Conservation (phyloP, 1,284 basidiomycete species). For the Ceratobasidium sp. region DNA sequence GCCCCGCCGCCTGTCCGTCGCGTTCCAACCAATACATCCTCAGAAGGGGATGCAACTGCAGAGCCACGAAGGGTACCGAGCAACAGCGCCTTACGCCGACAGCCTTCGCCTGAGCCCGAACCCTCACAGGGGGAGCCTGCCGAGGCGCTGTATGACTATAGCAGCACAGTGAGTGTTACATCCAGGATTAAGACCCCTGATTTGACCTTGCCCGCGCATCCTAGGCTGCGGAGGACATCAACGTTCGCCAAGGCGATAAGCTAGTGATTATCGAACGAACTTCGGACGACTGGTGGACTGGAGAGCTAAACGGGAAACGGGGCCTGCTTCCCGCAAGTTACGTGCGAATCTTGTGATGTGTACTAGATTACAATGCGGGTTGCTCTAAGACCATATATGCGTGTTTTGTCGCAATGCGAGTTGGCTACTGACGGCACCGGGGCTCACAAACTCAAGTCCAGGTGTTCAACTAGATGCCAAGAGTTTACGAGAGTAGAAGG, state of each 20-base stretch:
- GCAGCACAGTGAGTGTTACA: slow-evolving; percentile 59
- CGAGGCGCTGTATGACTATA: slow-evolving; percentile 76
- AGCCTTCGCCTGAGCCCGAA: slow-evolving; percentile 47
- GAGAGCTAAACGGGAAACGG: slow-evolving; percentile 37
- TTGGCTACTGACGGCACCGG: no score
- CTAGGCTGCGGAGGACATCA: slow-evolving; percentile 39
- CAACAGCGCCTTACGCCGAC: slow-evolving; percentile 43
- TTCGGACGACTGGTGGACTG: slow-evolving; percentile 43
- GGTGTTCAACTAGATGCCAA: no score
- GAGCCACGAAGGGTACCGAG: slow-evolving; percentile 40
- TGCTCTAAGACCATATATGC: neutral
- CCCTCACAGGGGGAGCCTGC: slow-evolving; percentile 70
- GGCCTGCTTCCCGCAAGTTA: slow-evolving; percentile 42
- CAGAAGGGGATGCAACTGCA: slow-evolving; percentile 1
- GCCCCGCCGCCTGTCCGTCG: slow-evolving; percentile 62
- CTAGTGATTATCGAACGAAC: slow-evolving; percentile 38
- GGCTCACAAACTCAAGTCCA: no score
- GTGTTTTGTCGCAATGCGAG: no score
- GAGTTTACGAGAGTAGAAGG: no score
- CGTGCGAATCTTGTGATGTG: slow-evolving; percentile 37
- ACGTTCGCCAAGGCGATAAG: slow-evolving; percentile 29
- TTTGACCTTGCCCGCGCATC: neutral
- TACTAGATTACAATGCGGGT: neutral
- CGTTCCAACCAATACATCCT: slow-evolving; percentile 42
- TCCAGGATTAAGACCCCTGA: neutral